Base-by-base conservation (phyloP, 139 green algal genomes). In the Chlamydomonas schloesseri region DNA sequence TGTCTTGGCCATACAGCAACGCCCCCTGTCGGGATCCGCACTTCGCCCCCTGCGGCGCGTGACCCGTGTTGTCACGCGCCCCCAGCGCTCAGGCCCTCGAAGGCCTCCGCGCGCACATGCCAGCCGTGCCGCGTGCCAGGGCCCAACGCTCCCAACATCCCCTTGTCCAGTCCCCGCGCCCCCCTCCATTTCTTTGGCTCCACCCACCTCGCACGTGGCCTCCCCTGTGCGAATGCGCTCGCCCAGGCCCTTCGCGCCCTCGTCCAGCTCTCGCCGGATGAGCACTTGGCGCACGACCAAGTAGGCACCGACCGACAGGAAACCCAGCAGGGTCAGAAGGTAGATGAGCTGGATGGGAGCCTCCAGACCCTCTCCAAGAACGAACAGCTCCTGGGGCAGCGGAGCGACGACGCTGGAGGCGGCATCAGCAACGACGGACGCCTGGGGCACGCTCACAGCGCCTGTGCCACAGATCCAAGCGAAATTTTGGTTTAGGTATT, bases 271-370 rank as follows among this genome's bases (percentile, higher is more conserved):
- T 23, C 97, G 87, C 23, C 97, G 89, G 62, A 99, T 95, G 10
- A 99, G 87, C 64, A 99, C 97, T 82, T 99, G 97, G 24, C 97
- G 92, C 78, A 99, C 98, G 14, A 99, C 96, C 60, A 99, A 91
- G 91, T 96, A 99, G 0, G 94, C 96, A 6, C 95, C 97, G 31
- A 93, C 93, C 8, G 94, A 93, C 67, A 99, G 88, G 76, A 99
- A 96, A 24, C 92, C 93, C 46, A 99, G 90, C 70, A 99, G 91
- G 10, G 93, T 90, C 23, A 94, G 34, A 57, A 99, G 91, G 89
- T 99, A 99, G 26, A 97, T 88, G 4, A 97, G 84, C 93, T 99
- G 97, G 42, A 99, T 94, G 8, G 95, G 94, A 5, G 92, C 91
- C 75, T 98, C 96, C 37, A 98, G 90, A 0, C 96, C 96, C 69